Evolutionary conservation across 2,329 filamentous ascomycete species (phyloP), one percentile per base, ranked within the genome.

Genomic region (Helotiales sp.): DNA sequence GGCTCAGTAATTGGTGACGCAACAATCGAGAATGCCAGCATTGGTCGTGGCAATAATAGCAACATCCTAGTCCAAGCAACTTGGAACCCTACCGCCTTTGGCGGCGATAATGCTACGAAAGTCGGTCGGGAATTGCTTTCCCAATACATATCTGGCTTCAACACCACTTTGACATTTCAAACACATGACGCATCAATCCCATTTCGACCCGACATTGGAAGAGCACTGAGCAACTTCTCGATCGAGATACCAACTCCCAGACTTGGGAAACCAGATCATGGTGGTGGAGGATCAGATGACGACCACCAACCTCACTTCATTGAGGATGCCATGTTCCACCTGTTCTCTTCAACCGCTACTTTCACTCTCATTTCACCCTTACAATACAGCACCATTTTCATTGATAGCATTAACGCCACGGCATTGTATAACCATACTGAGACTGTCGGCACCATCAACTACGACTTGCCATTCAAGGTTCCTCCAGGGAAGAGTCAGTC

Each of bases 331-430:
- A 93, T 87, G 6, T 87, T 99, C 74, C 92, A 98, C 74, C 74
- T 98, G 52, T 81, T 95, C 62, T 89, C 90, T 15, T 96, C 91
- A 0, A 92, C 91, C 0, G 93, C 93, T 3, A 85, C 88, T 0
- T 97, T 99, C 73, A 86, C 84, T 0, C 80, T 98, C 22, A 81
- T 87, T 36, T 97, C 93, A 0, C 95, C 95, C 0, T 78, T 98
- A 8, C 75, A 79, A 38, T 77, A 85, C 57, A 89, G 89, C 52
- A 91, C 86, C 0, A 74, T 98, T 17, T 89, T 86, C 66, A 82
- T 99, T 61, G 90, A 91, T 34, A 81, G 79, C 51, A 82, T 98
- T 67, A 88, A 96, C 68, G 93, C 93, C 6, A 91, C 88, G 1
- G 92, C 95, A 0, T 88, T 86, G 60, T 96, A 96, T 73, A 91